These are phyloP conservation scores for Pouteria campechiana DNA, from an alignment of 179 eudicot species.

Conservation along the genomic window DNA sequence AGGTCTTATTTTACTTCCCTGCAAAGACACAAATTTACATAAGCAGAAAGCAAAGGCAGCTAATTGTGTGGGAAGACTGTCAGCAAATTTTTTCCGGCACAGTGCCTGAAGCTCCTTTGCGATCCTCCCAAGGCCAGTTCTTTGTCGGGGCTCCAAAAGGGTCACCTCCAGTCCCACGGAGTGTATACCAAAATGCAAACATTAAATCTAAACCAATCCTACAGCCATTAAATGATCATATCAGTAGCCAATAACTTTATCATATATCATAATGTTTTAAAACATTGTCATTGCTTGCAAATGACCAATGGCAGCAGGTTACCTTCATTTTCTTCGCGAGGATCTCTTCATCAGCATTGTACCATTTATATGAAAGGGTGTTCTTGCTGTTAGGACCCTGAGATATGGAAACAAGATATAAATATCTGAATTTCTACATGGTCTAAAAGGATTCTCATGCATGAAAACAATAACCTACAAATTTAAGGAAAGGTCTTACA, in stretches of 20 bases:
- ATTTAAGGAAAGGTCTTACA: too few species aligned
- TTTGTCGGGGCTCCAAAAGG: slow-evolving; percentile 94
- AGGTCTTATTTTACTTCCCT: slow-evolving; percentile 72
- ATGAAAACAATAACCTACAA: too few species aligned
- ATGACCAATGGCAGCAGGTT: slow-evolving; percentile 2
- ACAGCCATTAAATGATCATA: too few species aligned
- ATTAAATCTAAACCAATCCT: slow-evolving; percentile 99
- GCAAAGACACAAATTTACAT: slow-evolving; percentile 1
- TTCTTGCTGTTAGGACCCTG: slow-evolving; percentile 91
- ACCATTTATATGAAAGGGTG: slow-evolving; percentile 70
- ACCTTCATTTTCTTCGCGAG: slow-evolving; percentile 98
- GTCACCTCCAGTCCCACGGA: slow-evolving; percentile 95
- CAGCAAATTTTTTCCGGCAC: too few species aligned
- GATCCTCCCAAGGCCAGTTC: slow-evolving; percentile 98
- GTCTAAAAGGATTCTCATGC: too few species aligned
- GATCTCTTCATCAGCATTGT: slow-evolving; percentile 84
- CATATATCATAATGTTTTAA: too few species aligned
- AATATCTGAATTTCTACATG: too few species aligned
- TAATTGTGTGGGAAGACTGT: too few species aligned
- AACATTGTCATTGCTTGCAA: too few species aligned
- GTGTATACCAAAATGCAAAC: slow-evolving; percentile 99
- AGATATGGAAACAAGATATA: background rate
- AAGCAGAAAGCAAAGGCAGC: too few species aligned
- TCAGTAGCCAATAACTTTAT: too few species aligned
- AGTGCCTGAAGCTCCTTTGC: slow-evolving; percentile 92